Base-by-base conservation (phyloP, 306 rosid genomes). In the Inga laurina region DNA sequence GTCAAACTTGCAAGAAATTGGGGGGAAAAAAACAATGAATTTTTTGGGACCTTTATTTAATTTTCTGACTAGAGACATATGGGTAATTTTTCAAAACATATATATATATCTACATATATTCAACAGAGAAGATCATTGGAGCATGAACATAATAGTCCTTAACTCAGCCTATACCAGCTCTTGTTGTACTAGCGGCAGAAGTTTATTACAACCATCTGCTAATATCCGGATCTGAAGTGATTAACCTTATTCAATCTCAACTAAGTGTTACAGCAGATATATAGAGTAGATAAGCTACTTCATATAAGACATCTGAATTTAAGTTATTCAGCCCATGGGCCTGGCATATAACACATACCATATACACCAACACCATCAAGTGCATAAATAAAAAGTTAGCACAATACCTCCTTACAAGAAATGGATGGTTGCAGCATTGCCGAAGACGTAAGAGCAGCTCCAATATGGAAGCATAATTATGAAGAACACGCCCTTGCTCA, bases 401-500 rank as follows among this genome's bases (percentile, higher is more conserved):
- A 57, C 32, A 69, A 24, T 86, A 95, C 98, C 98, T 95, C 98
- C 93, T 93, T 81, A 95, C 98, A 80, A 95, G 98, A 92, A 93
- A 95, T 37, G 98, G 98, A 84, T 95, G 98, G 86, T 95, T 98
- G 68, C 98, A 95, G 71, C 98, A 95, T 82, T 95, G 98, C 70
- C 98, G 95, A 76, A 95, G 98, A 79, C 98, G 98, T 87, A 95
- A 92, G 81, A 95, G 98, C 69, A 95, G 85, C 91, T 93, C 98
- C 91, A 95, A 80, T 84, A 95, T 95, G 81, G 98, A 95, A 85
- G 98, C 98, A 85, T 95, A 95, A 85, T 93, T 95, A 91, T 95
- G 98, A 92, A 95, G 98, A 91, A 95, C 91, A 44, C 98, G 97
- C 77, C 98, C 98, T 91, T 95, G 98, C 83, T 93, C 98, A 83